Percentiles rank a stretch among this genome's conserved stretches.
These are phyloP conservation scores for Ottelia alismoides DNA, from an alignment of 106 monocot species.

Conservation along the genomic window DNA sequence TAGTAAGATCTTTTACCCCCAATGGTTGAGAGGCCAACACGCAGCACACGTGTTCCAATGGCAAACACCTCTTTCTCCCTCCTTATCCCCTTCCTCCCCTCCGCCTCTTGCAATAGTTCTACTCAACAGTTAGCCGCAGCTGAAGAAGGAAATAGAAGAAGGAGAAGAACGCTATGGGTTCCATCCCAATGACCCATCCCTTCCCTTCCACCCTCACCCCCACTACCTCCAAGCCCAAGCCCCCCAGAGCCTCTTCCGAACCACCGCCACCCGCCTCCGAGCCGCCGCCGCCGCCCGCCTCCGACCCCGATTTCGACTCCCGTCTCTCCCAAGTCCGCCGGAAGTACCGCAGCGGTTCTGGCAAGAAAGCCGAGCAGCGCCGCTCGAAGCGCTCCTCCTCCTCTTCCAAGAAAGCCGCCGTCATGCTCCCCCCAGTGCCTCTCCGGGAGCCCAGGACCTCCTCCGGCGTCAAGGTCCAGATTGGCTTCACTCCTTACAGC, in stretches of 20 bases:
- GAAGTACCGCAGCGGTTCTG: slow-evolving; percentile 62
- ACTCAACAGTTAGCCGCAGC: too few species aligned
- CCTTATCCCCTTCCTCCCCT: too few species aligned
- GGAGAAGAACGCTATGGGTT: too few species aligned
- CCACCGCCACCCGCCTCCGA: neutral
- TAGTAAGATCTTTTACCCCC: too few species aligned
- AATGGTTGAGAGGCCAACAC: too few species aligned
- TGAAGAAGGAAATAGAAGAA: too few species aligned
- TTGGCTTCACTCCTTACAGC: slow-evolving; percentile 66
- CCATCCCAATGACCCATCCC: too few species aligned
- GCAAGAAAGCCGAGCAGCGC: slow-evolving; percentile 63
- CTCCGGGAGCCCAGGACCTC: slow-evolving; percentile 24
- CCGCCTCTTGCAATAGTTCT: too few species aligned
- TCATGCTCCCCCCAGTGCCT: slow-evolving; percentile 56
- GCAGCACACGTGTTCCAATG: too few species aligned
- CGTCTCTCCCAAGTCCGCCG: slow-evolving; percentile 33
- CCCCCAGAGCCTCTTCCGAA: slow-evolving; percentile 3
- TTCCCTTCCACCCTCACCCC: neutral
- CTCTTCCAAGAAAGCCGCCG: slow-evolving; percentile 18
- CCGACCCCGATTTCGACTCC: slow-evolving; percentile 32
- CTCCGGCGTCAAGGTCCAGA: slow-evolving; percentile 37
- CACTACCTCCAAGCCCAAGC: too few species aligned
- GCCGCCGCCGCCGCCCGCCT: neutral
- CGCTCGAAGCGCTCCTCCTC: slow-evolving; percentile 14
- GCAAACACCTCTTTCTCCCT: too few species aligned